Evolutionary conservation across 2,329 filamentous ascomycete genomes (phyloP).

Genomic region (Alternaria novae-zelandiae): DNA sequence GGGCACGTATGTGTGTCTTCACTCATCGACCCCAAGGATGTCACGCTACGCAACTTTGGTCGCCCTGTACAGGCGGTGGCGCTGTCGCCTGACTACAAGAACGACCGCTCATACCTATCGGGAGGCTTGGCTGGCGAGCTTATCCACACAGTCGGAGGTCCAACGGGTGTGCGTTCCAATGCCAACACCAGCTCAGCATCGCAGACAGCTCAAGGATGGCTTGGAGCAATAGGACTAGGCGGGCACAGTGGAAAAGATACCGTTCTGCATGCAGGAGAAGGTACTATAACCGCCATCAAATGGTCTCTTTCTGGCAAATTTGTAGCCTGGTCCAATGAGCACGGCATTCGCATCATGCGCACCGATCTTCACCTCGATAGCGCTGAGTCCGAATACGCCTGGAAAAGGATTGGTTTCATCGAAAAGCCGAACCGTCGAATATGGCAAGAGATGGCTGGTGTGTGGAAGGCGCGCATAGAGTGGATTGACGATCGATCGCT

Average conservation of each 20-base stretch:
- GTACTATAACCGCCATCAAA: slow-evolving; percentile 86
- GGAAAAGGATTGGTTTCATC: slow-evolving; percentile 93
- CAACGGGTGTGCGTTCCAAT: slow-evolving; percentile 76
- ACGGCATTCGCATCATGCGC: slow-evolving; percentile 97
- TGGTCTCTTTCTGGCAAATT: slow-evolving; percentile 95
- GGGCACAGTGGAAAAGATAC: slow-evolving; percentile 81
- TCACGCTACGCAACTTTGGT: slow-evolving; percentile 90
- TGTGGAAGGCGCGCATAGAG: slow-evolving; percentile 90
- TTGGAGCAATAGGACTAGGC: slow-evolving; percentile 84
- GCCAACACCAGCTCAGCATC: slow-evolving; percentile 88
- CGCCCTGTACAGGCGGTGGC: slow-evolving; percentile 91
- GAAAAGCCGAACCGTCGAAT: slow-evolving; percentile 83
- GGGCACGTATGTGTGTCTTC: slow-evolving; percentile 94
- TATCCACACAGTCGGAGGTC: slow-evolving; percentile 83
- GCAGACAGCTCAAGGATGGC: slow-evolving; percentile 86
- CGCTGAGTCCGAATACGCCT: slow-evolving; percentile 79
- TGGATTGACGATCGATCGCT: slow-evolving; percentile 89
- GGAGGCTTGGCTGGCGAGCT: slow-evolving; percentile 88
- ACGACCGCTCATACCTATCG: slow-evolving; percentile 85
- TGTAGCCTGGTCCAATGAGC: slow-evolving; percentile 94
- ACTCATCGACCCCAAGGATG: slow-evolving; percentile 85
- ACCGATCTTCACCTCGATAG: slow-evolving; percentile 82
- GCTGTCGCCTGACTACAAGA: slow-evolving; percentile 93
- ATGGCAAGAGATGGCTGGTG: slow-evolving; percentile 95
- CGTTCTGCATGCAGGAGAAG: slow-evolving; percentile 89